phyloP scores from a whole-genome alignment of 2,329 filamentous ascomycete species.

The Alternaria ventricosa region DNA sequence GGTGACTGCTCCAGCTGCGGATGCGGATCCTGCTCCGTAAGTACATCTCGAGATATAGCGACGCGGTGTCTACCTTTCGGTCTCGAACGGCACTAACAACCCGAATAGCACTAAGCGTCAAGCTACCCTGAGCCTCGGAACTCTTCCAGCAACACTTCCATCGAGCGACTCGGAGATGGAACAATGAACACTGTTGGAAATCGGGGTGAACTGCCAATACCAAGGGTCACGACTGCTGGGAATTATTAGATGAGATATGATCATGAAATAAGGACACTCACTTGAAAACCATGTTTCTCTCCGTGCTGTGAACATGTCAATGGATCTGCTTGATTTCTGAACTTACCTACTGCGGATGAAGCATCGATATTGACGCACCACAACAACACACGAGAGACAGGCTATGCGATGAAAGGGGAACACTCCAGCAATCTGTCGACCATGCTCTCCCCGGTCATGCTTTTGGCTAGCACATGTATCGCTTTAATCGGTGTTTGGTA shows the following conservation, averaged over 20 bases:
- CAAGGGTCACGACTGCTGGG: neutral
- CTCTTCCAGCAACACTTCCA: neutral
- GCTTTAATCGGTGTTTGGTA: neutral
- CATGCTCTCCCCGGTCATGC: neutral
- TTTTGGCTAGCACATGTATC: neutral
- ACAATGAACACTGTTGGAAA: neutral
- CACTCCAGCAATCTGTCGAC: neutral
- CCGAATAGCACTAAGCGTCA: constrained; percentile 17
- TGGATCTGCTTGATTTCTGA: neutral
- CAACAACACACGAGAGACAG: neutral
- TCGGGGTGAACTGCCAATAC: neutral
- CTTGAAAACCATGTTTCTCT: neutral
- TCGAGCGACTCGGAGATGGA: neutral
- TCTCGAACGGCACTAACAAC: neutral
- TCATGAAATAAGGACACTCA: neutral
- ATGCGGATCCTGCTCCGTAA: constrained; percentile 38
- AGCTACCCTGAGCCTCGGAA: neutral
- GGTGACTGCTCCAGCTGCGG: constrained; percentile 42
- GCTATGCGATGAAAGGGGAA: too few relatives aligned
- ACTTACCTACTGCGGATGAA: neutral
- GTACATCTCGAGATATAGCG: neutral
- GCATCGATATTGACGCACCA: neutral
- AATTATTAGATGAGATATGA: neutral
- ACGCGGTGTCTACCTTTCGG: neutral
- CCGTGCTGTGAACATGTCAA: neutral